Base-by-base conservation (phyloP, 345 rosid genomes). In the Linum tenue region DNA sequence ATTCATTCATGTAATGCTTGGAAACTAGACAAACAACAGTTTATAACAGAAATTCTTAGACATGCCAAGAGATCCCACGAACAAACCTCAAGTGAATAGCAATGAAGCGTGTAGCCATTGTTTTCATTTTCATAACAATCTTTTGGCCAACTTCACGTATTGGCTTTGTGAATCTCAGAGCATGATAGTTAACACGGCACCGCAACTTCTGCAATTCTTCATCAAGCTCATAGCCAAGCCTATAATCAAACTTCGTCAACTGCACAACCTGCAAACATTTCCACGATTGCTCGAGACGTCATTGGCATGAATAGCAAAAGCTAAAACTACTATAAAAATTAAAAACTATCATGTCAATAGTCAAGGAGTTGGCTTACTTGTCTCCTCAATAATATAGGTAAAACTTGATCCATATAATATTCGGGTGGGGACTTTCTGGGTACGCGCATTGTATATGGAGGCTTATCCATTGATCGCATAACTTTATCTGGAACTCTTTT, bases 371-470 rank as follows among this genome's bases (percentile, higher is more conserved):
- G 35, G 35, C 88, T 84, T 84, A 90, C 97, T 68, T 67, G 81
- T 83, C 97, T 85, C 72, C 96, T 86, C 67, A 76, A 56, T n/a
- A 95, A 82, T 69, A 91, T 76, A 37, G 97, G 96, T 68, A 89
- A 85, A 59, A 91, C 97, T 88, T 95, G 99, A 74, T 88, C 97
- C 51, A 89, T 76, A 78, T 95, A 95, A 78, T 90, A 95, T 73
- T 91, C 97, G 8, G 95, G 91, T 37, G 86, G 78, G 37, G 97
- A 95, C 77, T 95, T 95, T 76, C 99, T 84, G 1, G 99, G 99
- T 48, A 95, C 97, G 56, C 99, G 96, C 86, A 85, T 95, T 5
- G 95, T 86, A 71, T 95, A 95, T 1, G 96, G 97, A 77, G 96
- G 97, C 73, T 87, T 95, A 71, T 91, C 97, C 97, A 95, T 85